Conservation (phyloP, 805 yeast genomes). For the Crinitomyces ghanaensis region DNA sequence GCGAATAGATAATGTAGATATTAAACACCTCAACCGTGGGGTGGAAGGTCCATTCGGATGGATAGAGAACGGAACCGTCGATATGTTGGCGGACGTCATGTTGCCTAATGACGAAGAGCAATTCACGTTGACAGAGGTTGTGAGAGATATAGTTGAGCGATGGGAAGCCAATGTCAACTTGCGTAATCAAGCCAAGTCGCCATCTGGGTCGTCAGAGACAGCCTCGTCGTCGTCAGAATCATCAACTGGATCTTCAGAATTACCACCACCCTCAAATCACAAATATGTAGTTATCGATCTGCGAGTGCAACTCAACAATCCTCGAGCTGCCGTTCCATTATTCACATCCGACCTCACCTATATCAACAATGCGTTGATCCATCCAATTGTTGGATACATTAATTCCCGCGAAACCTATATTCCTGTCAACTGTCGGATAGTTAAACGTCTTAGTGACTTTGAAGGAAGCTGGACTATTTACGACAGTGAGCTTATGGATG, state of each 20-base stretch:
- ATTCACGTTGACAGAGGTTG: constrained; percentile 28
- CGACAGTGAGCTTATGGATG: constrained; percentile 85
- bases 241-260: constrained; percentile 17
- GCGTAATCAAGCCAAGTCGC: constrained; percentile 11
- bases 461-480: constrained; percentile 96
- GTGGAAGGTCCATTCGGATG: constrained; percentile 90
- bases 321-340: constrained; percentile 80
- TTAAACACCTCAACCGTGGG: constrained; percentile 86
- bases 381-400: constrained; percentile 93
- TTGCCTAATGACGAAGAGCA: constrained; percentile 57
- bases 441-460: constrained; percentile 70
- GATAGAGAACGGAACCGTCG: constrained; percentile 88
- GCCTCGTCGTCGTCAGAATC: constrained; percentile 22
- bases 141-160: constrained; percentile 29
- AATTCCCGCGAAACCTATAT: constrained; percentile 83
- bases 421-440: constrained; percentile 73
- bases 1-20: constrained; percentile 71
- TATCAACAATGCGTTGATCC: constrained; percentile 77
- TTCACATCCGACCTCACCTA: constrained; percentile 83
- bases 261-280: too few relatives aligned
- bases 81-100: constrained; percentile 83
- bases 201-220: constrained; percentile 14
- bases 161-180: constrained; percentile 26
- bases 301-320: constrained; percentile 69
- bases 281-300: constrained; percentile 68